phyloP scores from a whole-genome alignment of 148 eudicot genomes.

The Gaultheria prostrata region DNA sequence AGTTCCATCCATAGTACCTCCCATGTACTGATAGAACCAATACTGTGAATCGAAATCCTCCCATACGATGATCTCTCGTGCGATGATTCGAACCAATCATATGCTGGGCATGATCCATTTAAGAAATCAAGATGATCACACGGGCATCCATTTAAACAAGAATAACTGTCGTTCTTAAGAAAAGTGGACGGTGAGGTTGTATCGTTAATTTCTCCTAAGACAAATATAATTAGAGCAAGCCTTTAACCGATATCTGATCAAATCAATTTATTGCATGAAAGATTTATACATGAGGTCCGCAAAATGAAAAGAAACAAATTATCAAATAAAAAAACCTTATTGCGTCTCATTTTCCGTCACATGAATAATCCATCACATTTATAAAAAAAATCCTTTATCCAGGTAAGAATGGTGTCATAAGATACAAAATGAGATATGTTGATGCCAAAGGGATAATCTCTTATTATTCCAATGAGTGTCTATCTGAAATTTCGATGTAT shows the following conservation, averaged over 20 bases:
- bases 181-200: background rate
- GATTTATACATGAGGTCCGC: background rate
- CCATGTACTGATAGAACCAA: background rate
- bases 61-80: background rate
- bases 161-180: background rate
- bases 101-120: background rate
- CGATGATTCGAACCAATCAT: background rate
- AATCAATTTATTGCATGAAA: background rate
- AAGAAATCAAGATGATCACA: background rate
- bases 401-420: background rate
- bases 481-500: background rate
- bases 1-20: background rate
- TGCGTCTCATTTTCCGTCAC: background rate
- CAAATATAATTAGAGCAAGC: background rate
- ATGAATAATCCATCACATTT: background rate
- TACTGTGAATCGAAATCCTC: background rate
- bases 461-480: background rate
- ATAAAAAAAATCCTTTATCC: background rate
- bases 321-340: background rate
- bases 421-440: background rate
- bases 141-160: background rate
- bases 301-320: background rate
- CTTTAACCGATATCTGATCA: background rate
- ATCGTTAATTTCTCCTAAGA: background rate
- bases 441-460: background rate